phyloP scores from a whole-genome alignment of 768 basidiomycete species.

The Galerina sulciceps region DNA sequence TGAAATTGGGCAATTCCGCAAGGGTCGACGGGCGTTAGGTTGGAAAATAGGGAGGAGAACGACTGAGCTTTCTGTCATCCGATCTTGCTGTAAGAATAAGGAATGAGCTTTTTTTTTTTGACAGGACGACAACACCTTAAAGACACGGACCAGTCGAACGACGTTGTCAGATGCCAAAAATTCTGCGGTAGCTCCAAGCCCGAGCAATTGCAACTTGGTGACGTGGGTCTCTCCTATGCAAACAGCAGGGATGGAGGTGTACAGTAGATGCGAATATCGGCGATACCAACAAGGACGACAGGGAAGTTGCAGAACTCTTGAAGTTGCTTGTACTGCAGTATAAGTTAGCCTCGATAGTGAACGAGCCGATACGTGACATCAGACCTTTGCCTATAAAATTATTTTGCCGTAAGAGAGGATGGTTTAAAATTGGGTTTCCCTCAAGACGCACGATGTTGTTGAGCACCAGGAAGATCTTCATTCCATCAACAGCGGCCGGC shows the following conservation, averaged over 20 bases:
- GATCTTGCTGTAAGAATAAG: constrained; percentile 14
- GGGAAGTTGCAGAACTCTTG: constrained; percentile 19
- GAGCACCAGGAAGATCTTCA: constrained; percentile 7
- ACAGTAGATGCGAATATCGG: constrained; percentile 24
- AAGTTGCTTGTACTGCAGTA: constrained; percentile 17
- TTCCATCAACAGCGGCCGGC: constrained; percentile 17
- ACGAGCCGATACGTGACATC: constrained; percentile 5
- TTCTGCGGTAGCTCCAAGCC: constrained; percentile 14
- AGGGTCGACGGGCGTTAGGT: constrained; percentile 12
- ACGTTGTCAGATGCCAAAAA: constrained; percentile 21
- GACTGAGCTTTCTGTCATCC: background rate
- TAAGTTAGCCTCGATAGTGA: constrained; percentile 3
- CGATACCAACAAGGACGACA: constrained; percentile 18
- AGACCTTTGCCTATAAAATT: constrained; percentile 10
- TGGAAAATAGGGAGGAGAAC: constrained; percentile 19
- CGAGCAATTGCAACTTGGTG: constrained; percentile 16
- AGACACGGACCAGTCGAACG: constrained; percentile 19
- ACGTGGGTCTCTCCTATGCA: constrained; percentile 19
- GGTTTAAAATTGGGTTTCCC: constrained; percentile 18
- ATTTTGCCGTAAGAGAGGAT: constrained; percentile 20
- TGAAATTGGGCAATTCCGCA: constrained; percentile 17
- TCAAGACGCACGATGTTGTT: constrained; percentile 19
- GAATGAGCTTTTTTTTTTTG: constrained; percentile 2
- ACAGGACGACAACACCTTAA: constrained; percentile 15
- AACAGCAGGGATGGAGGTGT: constrained; percentile 14